These are phyloP conservation scores for Miscanthus lutarioriparius DNA, from an alignment of 176 grass and related monocot species.

Conservation along the genomic window DNA sequence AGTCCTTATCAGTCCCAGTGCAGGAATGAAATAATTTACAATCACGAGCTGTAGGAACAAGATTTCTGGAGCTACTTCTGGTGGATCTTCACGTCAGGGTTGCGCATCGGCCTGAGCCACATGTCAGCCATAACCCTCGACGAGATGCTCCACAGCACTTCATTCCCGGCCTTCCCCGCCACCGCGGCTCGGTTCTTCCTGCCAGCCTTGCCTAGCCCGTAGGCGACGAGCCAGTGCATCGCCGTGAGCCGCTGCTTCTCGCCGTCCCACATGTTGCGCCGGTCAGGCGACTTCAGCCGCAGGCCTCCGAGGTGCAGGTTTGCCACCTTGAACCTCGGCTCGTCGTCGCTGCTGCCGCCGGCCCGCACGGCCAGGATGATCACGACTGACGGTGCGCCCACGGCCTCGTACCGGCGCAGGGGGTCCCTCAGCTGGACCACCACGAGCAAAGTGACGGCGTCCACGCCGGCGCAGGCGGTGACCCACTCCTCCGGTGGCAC, in stretches of 20 bases:
- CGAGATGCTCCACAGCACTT: slow-evolving; percentile 85
- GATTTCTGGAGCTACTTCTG: slow-evolving; percentile 20
- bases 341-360: slow-evolving; percentile 31
- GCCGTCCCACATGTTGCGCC: slow-evolving; percentile 71
- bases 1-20: slow-evolving; percentile 10
- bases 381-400: slow-evolving; percentile 71
- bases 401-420: slow-evolving; percentile 73
- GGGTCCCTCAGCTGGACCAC: slow-evolving; percentile 81
- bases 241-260: slow-evolving; percentile 86
- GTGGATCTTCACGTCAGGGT: slow-evolving; percentile 78
- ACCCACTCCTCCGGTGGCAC: slow-evolving; percentile 67
- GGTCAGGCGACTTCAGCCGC: slow-evolving; percentile 42
- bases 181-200: slow-evolving; percentile 43
- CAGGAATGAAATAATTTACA: slow-evolving; percentile 12
- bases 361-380: slow-evolving; percentile 58
- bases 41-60: neutral
- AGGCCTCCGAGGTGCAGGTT: slow-evolving; percentile 80
- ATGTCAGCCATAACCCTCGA: slow-evolving; percentile 93
- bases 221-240: slow-evolving; percentile 93
- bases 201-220: slow-evolving; percentile 70
- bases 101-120: slow-evolving; percentile 88
- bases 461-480: neutral
- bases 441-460: slow-evolving; percentile 52
- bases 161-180: slow-evolving; percentile 40
- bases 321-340: slow-evolving; percentile 68